Conservation (phyloP, 352 stramenopile genomes). For the Phytopythium chamaehyphon region DNA sequence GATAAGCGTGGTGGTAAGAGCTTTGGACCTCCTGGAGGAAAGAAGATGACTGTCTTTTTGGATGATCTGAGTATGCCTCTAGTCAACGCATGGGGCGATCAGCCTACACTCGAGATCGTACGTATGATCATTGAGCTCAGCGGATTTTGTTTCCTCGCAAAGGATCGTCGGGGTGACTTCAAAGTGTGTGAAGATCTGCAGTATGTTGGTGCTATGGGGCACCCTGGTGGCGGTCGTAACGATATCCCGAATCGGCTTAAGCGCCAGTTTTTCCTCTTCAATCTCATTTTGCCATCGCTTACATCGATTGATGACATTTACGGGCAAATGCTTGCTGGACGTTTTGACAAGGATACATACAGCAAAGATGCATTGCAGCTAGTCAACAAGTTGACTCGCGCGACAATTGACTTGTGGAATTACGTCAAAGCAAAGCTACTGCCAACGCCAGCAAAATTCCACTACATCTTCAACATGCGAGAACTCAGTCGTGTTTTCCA, state of each 20-base stretch:
- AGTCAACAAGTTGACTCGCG: slow-evolving; percentile 92
- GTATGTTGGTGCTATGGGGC: slow-evolving; percentile 97
- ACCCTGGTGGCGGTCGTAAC: slow-evolving; percentile 96
- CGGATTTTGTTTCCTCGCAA: slow-evolving; percentile 97
- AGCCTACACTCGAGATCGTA: slow-evolving; percentile 97
- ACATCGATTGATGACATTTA: slow-evolving; percentile 99
- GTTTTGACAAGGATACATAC: slow-evolving; percentile 90
- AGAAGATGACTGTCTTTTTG: slow-evolving; percentile 99
- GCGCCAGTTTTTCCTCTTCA: slow-evolving; percentile 99
- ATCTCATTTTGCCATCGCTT: slow-evolving; percentile 95
- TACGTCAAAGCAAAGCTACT: slow-evolving; percentile 97
- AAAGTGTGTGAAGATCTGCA: slow-evolving; percentile 98
- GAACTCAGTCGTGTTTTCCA: slow-evolving; percentile 98
- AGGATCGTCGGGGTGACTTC: slow-evolving; percentile 98
- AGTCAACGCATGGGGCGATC: slow-evolving; percentile 98
- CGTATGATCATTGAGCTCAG: slow-evolving; percentile 96
- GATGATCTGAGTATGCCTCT: slow-evolving; percentile 97
- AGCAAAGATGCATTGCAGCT: slow-evolving; percentile 81
- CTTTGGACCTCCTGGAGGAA: slow-evolving; percentile 96
- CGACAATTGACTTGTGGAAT: slow-evolving; percentile 96
- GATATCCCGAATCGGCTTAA: slow-evolving; percentile 99
- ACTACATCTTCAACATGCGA: slow-evolving; percentile 99
- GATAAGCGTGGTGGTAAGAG: slow-evolving; percentile 98
- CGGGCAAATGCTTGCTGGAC: slow-evolving; percentile 95
- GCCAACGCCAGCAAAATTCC: slow-evolving; percentile 97